phyloP scores from a whole-genome alignment of 2,329 filamentous ascomycete species.

The Xylariaceae sp. region DNA sequence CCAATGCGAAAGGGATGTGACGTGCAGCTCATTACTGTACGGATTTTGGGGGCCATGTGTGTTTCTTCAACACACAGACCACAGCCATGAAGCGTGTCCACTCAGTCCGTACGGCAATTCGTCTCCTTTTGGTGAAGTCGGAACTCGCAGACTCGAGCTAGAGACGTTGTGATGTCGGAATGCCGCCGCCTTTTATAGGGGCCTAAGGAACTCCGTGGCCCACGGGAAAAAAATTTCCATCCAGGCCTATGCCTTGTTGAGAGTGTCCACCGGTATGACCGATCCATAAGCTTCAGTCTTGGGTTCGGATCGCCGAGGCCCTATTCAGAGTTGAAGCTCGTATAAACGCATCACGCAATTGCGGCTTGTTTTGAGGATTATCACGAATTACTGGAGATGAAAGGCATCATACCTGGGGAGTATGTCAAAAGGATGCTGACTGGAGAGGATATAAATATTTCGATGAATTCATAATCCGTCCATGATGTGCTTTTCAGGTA shows the following conservation, averaged over 20 bases:
- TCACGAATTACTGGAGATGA: background rate
- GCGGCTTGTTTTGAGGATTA: background rate
- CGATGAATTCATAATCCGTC: background rate
- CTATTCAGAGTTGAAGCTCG: background rate
- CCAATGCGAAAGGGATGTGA: background rate
- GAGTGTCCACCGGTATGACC: background rate
- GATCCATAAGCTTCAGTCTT: background rate
- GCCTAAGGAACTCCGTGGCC: background rate
- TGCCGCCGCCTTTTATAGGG: background rate
- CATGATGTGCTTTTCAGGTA: background rate
- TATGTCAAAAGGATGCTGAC: conserved; percentile 5
- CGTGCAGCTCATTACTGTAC: background rate
- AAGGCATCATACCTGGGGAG: background rate
- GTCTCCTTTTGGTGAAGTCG: background rate
- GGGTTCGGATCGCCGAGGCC: background rate
- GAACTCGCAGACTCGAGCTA: background rate
- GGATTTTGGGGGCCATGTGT: background rate
- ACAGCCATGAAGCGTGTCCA: too few species aligned
- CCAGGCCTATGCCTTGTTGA: too few species aligned
- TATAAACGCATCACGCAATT: background rate
- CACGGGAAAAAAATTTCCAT: background rate
- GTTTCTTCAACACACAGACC: too few species aligned
- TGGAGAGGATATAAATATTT: background rate
- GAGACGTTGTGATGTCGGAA: background rate
- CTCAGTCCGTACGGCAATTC: too few species aligned